phyloP scores from a whole-genome alignment of 345 rosid species.

The Diplotaxis tenuifolia region DNA sequence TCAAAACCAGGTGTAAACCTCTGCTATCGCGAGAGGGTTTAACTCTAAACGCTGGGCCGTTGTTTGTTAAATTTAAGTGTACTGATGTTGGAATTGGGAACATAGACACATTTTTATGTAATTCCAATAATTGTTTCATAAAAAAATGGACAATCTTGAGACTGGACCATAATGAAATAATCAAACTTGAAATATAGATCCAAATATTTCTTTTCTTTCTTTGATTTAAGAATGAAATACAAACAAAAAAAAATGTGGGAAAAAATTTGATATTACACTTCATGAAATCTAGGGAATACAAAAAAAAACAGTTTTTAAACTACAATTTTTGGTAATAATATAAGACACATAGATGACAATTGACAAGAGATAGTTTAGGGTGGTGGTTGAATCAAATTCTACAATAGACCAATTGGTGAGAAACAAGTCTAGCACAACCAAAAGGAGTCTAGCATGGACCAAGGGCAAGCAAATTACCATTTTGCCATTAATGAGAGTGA shows the following conservation, averaged over 20 bases:
- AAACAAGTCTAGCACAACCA: too few species aligned
- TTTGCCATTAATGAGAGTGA: too few species aligned
- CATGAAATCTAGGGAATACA: conserved; percentile 21
- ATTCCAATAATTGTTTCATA: neutral
- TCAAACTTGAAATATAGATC: neutral
- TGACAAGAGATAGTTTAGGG: conserved; percentile 9
- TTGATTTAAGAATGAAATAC: conserved; percentile 4
- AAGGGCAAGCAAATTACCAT: too few species aligned
- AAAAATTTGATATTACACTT: conserved; percentile 30
- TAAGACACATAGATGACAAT: conserved; percentile 21
- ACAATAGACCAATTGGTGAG: too few species aligned
- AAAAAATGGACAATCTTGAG: neutral
- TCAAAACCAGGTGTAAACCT: conserved; percentile 9
- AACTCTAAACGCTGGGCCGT: neutral
- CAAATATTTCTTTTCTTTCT: neutral
- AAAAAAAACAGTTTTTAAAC: neutral
- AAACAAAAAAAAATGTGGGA: neutral
- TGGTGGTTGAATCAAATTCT: too few species aligned
- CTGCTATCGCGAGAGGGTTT: neutral
- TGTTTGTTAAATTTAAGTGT: neutral
- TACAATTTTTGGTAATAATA: conserved; percentile 28
- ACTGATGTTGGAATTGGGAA: too few species aligned
- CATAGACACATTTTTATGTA: neutral
- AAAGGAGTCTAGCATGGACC: too few species aligned
- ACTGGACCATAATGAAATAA: neutral